Evolutionary conservation across 441 rosid genomes (phyloP).

Genomic region (Cnidoscolus chayamansa): DNA sequence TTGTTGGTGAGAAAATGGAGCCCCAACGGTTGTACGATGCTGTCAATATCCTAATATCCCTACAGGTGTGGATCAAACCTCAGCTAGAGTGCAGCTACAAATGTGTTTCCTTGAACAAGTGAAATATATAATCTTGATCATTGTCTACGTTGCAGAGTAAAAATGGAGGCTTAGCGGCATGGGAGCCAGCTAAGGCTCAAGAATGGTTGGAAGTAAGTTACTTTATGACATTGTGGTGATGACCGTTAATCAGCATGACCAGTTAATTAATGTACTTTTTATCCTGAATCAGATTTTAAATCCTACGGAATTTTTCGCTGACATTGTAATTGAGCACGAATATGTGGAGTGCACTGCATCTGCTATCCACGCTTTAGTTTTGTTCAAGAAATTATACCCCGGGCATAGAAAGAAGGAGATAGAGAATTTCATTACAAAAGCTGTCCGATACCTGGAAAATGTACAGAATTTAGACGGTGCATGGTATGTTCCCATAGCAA

Average conservation of each 20-base stretch:
- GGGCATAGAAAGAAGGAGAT: slow-evolving; percentile 44
- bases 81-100: neutral
- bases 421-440: slow-evolving; percentile 38
- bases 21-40: slow-evolving; percentile 51
- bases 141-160: slow-evolving; percentile 40
- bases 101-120: neutral
- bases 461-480: slow-evolving; percentile 51
- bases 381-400: slow-evolving; percentile 49
- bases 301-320: slow-evolving; percentile 49
- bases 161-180: slow-evolving; percentile 66
- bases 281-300: slow-evolving; percentile 45
- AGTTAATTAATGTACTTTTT: too few species aligned
- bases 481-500: slow-evolving; percentile 32
- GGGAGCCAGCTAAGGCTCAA: slow-evolving; percentile 73
- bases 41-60: slow-evolving; percentile 57
- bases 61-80: slow-evolving; percentile 38
- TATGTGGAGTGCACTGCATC: slow-evolving; percentile 61
- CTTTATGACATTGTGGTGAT: neutral
- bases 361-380: slow-evolving; percentile 39
- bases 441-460: slow-evolving; percentile 35
- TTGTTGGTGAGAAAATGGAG: slow-evolving; percentile 61
- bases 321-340: slow-evolving; percentile 48
- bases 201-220: slow-evolving; percentile 64
- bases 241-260: too few species aligned
- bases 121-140: neutral